Percentiles rank a stretch among this genome's conserved stretches.
phyloP scores from a whole-genome alignment of 176 grass and related monocot species.

The Carex scoparia region DNA sequence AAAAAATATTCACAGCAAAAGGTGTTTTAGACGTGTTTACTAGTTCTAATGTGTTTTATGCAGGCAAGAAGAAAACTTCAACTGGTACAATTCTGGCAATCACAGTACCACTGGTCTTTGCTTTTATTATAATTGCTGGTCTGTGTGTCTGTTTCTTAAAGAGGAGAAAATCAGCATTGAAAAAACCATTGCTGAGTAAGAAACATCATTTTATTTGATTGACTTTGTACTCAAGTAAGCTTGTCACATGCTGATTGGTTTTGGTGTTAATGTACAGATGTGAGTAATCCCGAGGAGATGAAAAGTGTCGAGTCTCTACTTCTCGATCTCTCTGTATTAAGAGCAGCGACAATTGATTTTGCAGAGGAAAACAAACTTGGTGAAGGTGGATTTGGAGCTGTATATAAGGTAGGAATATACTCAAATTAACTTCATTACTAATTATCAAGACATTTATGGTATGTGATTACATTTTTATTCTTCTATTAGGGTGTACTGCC shows the following conservation, averaged over 20 bases:
- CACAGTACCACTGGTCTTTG: conserved; percentile 1
- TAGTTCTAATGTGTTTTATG: not conserved
- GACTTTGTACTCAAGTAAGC: not conserved
- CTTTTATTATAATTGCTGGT: not conserved
- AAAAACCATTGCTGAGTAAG: conserved; percentile 13
- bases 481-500: conserved; percentile 11
- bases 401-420: conserved; percentile 41
- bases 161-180: not conserved
- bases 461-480: not conserved
- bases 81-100: conserved; percentile 17
- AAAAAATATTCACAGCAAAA: no score
- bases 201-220: not conserved
- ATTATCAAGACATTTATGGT: not conserved
- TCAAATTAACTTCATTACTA: not conserved
- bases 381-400: conserved; percentile 57
- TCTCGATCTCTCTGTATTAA: conserved; percentile 34
- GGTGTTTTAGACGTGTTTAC: no score
- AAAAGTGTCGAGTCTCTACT: conserved; percentile 32
- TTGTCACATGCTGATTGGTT: not conserved
- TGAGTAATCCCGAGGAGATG: conserved; percentile 9
- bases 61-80: not conserved
- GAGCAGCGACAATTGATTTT: conserved; percentile 46
- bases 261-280: conserved; percentile 12
- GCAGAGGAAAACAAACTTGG: conserved; percentile 50
- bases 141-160: not conserved